Percentiles rank a stretch among this genome's conserved stretches.
phyloP scores from a whole-genome alignment of 805 yeast genomes.

The Starmerella davenportii region DNA sequence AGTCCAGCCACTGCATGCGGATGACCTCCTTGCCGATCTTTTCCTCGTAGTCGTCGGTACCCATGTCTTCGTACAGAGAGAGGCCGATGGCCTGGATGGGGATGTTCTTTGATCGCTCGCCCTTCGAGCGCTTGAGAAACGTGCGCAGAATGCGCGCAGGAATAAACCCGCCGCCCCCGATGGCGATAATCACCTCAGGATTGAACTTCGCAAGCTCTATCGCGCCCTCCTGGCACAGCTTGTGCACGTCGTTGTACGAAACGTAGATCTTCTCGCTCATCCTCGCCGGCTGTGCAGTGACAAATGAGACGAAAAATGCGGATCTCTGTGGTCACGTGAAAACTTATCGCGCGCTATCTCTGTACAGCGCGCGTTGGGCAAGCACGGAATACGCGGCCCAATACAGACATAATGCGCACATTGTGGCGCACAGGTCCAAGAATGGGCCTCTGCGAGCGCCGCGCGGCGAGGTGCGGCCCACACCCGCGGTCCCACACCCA shows the following conservation, averaged over 20 bases:
- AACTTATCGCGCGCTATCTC: too few relatives aligned
- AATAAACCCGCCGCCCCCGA: constrained; percentile 92
- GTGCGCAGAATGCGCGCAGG: constrained; percentile 94
- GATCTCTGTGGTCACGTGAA: neutral
- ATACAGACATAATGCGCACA: too few relatives aligned
- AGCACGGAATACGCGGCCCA: too few relatives aligned
- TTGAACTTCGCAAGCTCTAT: constrained; percentile 40
- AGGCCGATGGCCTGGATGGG: constrained; percentile 89
- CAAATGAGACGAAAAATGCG: too few relatives aligned
- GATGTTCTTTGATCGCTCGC: constrained; percentile 53
- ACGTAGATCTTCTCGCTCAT: constrained; percentile 31
- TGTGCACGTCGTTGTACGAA: constrained; percentile 67
- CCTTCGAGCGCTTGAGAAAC: constrained; percentile 40
- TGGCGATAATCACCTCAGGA: constrained; percentile 83
- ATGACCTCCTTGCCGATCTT: constrained; percentile 62
- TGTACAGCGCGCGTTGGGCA: too few relatives aligned
- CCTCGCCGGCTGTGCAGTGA: neutral
- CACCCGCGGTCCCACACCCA: too few relatives aligned
- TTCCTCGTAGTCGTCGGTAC: constrained; percentile 31
- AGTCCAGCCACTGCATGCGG: constrained; percentile 82
- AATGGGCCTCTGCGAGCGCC: too few relatives aligned
- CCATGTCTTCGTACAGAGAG: constrained; percentile 74
- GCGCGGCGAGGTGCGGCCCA: too few relatives aligned
- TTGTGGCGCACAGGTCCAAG: too few relatives aligned
- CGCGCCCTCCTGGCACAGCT: constrained; percentile 58